These are phyloP conservation scores for Tetrahymena thermophila DNA, from an alignment of 73 alveolate species.

Conservation along the genomic window DNA sequence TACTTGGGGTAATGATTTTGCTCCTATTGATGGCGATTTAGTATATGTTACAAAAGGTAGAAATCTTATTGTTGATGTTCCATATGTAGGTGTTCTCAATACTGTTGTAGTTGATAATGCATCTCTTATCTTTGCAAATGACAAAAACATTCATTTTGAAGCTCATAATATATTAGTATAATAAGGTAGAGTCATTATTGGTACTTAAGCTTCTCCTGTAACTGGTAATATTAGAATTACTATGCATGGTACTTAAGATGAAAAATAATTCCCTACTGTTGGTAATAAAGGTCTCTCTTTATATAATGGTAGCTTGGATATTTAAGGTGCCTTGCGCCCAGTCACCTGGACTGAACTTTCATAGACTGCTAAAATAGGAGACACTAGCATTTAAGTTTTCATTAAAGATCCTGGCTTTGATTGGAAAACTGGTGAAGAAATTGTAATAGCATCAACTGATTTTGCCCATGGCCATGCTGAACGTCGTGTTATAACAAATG, in stretches of 20 bases:
- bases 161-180: constrained; percentile 61
- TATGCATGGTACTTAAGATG: constrained; percentile 52
- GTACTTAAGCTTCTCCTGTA: constrained; percentile 67
- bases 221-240: constrained; percentile 53
- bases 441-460: constrained; percentile 66
- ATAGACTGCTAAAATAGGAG: constrained; percentile 51
- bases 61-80: constrained; percentile 50
- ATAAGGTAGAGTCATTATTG: constrained; percentile 66
- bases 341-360: constrained; percentile 73
- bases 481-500: constrained; percentile 43
- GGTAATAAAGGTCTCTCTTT: constrained; percentile 76
- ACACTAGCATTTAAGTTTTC: constrained; percentile 26
- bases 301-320: constrained; percentile 56
- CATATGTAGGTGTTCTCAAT: constrained; percentile 51
- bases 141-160: constrained; percentile 50
- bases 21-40: constrained; percentile 61
- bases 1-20: constrained; percentile 77
- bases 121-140: constrained; percentile 49
- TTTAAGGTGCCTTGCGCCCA: constrained; percentile 64
- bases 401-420: constrained; percentile 32
- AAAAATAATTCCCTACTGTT: constrained; percentile 60
- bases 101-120: constrained; percentile 63
- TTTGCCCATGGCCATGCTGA: constrained; percentile 59
- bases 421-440: constrained; percentile 75
- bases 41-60: constrained; percentile 51